Base-by-base conservation (phyloP, 768 basidiomycete species). In the Ramaria sp. region DNA sequence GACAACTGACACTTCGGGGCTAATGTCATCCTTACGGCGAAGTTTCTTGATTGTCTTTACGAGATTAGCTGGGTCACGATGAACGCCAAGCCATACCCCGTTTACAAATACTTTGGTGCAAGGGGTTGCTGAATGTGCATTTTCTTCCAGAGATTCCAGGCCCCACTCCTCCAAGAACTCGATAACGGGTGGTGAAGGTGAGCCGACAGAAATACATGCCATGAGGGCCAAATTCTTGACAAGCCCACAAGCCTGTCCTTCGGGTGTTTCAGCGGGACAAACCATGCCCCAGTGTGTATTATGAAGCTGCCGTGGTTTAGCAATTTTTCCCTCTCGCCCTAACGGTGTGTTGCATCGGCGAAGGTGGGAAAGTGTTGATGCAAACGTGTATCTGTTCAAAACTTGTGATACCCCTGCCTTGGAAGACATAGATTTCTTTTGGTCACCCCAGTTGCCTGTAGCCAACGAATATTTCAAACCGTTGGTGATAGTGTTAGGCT, bases 211-310 rank as follows among this genome's bases (percentile, higher is more conserved):
- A 56, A 98, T 96, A 69, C 92, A 95, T 3, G 95, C 73, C 93
- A 98, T 95, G 60, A 98, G 81, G 0, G 96, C 90, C 55, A 99
- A 72, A 69, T 99, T 98, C 74, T 99, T 98, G 70, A 98, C 96
- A 42, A 98, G 79, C 70, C 96, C 96, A 70, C 96, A 99, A 57
- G 96, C 96, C 67, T 98, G 96, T 44, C 96, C 96, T 81, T 99
- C 96, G 1, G 96, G 96, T 3, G 96, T 99, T 69, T 99, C 96
- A 37, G 96, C 96, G 41, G 96, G 96, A 65, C 96, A 99, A 18
- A 99, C 96, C 96, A 99, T 98, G 36, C 96, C 96, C 96, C 96
- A 99, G 63, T 99, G 96, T 0, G 96, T 97, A 64, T 99, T 99
- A 69, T 99, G 96, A 53, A 99, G 74, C 63, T 99, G 96, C 62